A percentile compares a stretch with the other conserved stretches of the same genome.
These are phyloP conservation scores for Malus orientalis DNA, from an alignment of 306 rosid species.

Conservation along the genomic window DNA sequence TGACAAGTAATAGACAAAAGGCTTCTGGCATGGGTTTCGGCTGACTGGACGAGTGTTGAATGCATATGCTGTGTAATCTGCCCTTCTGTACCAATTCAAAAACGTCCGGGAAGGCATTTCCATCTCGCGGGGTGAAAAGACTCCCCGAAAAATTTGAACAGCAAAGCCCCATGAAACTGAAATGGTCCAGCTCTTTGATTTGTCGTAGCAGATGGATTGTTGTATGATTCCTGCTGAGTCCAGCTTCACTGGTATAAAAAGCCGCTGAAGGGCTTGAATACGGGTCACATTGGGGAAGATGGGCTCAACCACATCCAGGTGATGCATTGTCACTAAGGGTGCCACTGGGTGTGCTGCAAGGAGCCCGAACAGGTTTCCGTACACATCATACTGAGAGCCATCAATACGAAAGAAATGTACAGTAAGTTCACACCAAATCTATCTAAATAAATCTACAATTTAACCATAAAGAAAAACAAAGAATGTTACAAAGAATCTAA, in stretches of 20 bases:
- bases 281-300: slow-evolving; percentile 74
- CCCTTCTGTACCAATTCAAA: slow-evolving; percentile 85
- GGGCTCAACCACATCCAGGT: slow-evolving; percentile 94
- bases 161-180: slow-evolving; percentile 96
- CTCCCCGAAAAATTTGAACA: slow-evolving; percentile 79
- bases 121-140: slow-evolving; percentile 68
- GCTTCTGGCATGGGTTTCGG: slow-evolving; percentile 86
- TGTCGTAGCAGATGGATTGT: slow-evolving; percentile 85
- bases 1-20: slow-evolving; percentile 76
- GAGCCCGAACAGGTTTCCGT: slow-evolving; percentile 89
- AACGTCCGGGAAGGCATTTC: slow-evolving; percentile 98
- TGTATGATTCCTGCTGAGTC: slow-evolving; percentile 89
- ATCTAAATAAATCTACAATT: not conserved
- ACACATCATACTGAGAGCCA: slow-evolving; percentile 76
- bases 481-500: not conserved
- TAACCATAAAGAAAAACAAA: not conserved
- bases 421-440: not conserved
- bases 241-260: slow-evolving; percentile 54
- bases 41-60: slow-evolving; percentile 92
- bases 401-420: not conserved
- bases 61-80: slow-evolving; percentile 92
- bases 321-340: slow-evolving; percentile 88
- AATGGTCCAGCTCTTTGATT: slow-evolving; percentile 56
- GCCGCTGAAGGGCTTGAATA: slow-evolving; percentile 63
- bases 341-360: slow-evolving; percentile 93